Percentiles rank a stretch among this genome's conserved stretches.
These are phyloP conservation scores for Phoma sp. DNA, from an alignment of 2,329 filamentous ascomycete species.

Conservation along the genomic window DNA sequence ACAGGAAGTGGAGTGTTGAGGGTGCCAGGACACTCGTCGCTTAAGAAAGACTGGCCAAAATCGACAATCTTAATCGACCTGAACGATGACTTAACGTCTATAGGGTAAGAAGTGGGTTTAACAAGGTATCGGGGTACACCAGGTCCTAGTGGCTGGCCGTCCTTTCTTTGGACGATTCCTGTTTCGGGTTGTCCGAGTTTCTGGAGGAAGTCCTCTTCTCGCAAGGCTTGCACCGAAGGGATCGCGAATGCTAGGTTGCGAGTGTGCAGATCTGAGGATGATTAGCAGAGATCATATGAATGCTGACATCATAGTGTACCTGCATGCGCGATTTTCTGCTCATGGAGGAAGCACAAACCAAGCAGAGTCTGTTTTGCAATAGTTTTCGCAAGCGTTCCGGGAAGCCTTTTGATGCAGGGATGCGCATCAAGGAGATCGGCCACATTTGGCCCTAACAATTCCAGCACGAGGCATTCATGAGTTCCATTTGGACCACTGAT, in stretches of 20 bases:
- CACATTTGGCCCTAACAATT: conserved; percentile 53
- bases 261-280: conserved; percentile 33
- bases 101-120: conserved; percentile 14
- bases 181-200: conserved; percentile 27
- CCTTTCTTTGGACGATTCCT: conserved; percentile 22
- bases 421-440: conserved; percentile 45
- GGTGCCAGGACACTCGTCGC: conserved; percentile 25
- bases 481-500: conserved; percentile 54
- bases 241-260: conserved; percentile 36
- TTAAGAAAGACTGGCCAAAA: conserved; percentile 50
- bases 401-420: conserved; percentile 48
- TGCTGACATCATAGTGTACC: conserved; percentile 22
- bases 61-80: conserved; percentile 38
- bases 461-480: conserved; percentile 55
- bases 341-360: conserved; percentile 29
- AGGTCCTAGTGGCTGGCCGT: conserved; percentile 26
- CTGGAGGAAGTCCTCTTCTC: conserved; percentile 27
- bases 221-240: conserved; percentile 22
- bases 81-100: background rate
- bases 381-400: conserved; percentile 46
- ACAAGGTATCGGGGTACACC: conserved; percentile 31
- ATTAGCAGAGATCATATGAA: conserved; percentile 10
- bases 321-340: conserved; percentile 34
- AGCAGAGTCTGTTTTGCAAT: conserved; percentile 38
- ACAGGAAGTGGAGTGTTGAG: conserved; percentile 47